A percentile compares a stretch with the other conserved stretches of the same genome.
These are phyloP conservation scores for Rubroboletus pulcherrimus DNA, from an alignment of 768 basidiomycete genomes.

Conservation along the genomic window DNA sequence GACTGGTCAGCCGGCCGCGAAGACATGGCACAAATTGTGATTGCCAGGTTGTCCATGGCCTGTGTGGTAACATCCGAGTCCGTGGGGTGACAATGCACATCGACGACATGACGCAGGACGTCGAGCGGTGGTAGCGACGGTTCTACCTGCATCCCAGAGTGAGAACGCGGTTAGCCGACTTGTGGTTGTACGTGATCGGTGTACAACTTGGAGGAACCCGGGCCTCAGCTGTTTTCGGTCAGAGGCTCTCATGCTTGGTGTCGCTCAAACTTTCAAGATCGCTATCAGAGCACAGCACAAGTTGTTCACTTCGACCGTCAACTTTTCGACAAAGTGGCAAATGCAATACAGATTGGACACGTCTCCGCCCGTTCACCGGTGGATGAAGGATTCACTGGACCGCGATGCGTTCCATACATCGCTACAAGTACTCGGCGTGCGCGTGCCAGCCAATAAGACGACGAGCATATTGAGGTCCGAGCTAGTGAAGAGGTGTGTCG, in stretches of 20 bases:
- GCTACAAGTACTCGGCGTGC: constrained; percentile 64
- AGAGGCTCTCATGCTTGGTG: constrained; percentile 15
- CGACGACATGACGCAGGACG: constrained; percentile 68
- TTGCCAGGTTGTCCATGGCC: constrained; percentile 52
- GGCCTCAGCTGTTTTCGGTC: background rate
- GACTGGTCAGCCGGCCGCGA: constrained; percentile 62
- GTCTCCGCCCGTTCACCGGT: constrained; percentile 48
- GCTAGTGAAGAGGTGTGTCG: constrained; percentile 55
- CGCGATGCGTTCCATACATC: constrained; percentile 60
- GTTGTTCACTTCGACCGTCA: background rate
- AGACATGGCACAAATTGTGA: constrained; percentile 85
- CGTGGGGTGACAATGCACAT: constrained; percentile 92
- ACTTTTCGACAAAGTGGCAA: background rate
- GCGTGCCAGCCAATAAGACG: constrained; percentile 55
- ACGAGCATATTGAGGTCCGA: constrained; percentile 53
- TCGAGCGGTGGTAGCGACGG: constrained; percentile 24
- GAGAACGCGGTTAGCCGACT: background rate
- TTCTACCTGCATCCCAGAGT: background rate
- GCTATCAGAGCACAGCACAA: constrained; percentile 4
- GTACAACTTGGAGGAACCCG: background rate
- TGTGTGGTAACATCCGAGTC: constrained; percentile 54
- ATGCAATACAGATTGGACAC: constrained; percentile 31
- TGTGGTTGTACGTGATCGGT: background rate
- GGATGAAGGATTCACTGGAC: constrained; percentile 54
- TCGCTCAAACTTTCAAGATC: constrained; percentile 5